Base-by-base conservation (phyloP, 2,329 filamentous ascomycete species). In the Sclerotinia trifoliorum region DNA sequence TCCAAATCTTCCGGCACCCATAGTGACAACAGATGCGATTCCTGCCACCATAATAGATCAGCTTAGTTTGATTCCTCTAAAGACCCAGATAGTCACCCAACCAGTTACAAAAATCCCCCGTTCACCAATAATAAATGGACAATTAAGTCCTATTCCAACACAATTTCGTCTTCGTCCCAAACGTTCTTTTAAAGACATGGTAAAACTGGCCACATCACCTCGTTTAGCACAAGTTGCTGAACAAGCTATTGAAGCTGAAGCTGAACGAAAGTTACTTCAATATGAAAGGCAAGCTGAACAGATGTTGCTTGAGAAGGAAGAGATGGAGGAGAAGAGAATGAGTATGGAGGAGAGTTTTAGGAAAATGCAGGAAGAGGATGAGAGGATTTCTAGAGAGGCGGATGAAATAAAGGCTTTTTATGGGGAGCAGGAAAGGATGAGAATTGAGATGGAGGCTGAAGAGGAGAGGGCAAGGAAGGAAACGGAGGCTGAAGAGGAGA, bases 301-400 rank as follows among this genome's bases (percentile, higher is more conserved):
- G 26, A 70, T 72, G 24, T 55, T 60, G 10, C n/a, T 68, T 0
- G 68, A 73, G 29, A 69, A 69, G 32, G 69, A 71, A 32, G 57
- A 65, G 44, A 73, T 73, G 70, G 70, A 73, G 21, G 32, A 67
- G 2, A 58, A 73, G 46, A 70, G 71, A 6, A 51, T 56, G 54
- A 49, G 55, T 8, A 72, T 73, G 66, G 11, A 67, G 29, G 69
- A 72, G 24, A 67, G 68, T 19, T 39, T 69, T 15, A 35, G 46
- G 24, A 69, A 57, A n/a, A 69, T 72, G 32, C 54, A 63, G 21
- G 48, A 66, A n/a, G 63, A 72, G 39, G 71, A 69, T 46, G 63
- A 65, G 51, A 69, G 62, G 26, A 56, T 68, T 24, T 58, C 49
- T 17, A 70, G 68, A 24, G 71, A 73, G 21, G 69, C 69, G 29